A percentile compares a stretch with the other conserved stretches of the same genome.
These are phyloP conservation scores for Phytopythium helicoides DNA, from an alignment of 352 stramenopile genomes.

Conservation along the genomic window DNA sequence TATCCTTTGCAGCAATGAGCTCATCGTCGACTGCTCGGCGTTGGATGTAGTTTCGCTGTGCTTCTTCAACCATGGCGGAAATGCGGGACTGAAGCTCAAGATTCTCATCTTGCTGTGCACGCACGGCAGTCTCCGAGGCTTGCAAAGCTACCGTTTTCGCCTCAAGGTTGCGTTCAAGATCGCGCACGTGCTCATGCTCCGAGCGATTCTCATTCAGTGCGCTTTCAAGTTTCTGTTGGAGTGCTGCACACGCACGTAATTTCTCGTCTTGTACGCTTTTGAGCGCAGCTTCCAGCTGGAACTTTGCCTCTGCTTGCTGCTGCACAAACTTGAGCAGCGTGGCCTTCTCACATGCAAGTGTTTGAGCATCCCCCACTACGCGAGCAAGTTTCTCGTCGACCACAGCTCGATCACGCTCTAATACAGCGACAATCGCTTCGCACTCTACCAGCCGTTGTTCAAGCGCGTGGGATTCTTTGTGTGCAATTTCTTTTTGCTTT, in stretches of 20 bases:
- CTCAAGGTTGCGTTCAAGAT: constrained; percentile 26
- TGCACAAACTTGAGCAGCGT: constrained; percentile 77
- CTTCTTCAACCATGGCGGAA: constrained; percentile 28
- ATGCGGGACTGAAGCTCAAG: constrained; percentile 29
- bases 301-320: constrained; percentile 68
- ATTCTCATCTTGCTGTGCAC: constrained; percentile 34
- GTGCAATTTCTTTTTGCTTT: constrained; percentile 22
- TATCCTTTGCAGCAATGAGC: constrained; percentile 44
- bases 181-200: constrained; percentile 31
- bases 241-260: constrained; percentile 21
- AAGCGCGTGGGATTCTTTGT: constrained; percentile 34
- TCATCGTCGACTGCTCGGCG: constrained; percentile 42
- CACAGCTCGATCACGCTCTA: constrained; percentile 52
- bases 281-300: constrained; percentile 49
- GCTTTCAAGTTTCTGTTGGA: constrained; percentile 31
- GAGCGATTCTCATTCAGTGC: constrained; percentile 44
- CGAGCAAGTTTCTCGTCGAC: constrained; percentile 45
- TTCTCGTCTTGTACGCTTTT: constrained; percentile 51
- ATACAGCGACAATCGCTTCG: constrained; percentile 42
- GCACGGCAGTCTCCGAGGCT: constrained; percentile 14
- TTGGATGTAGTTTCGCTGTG: constrained; percentile 30
- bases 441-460: constrained; percentile 52
- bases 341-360: constrained; percentile 61
- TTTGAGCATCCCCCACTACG: constrained; percentile 44
- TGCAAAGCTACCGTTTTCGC: constrained; percentile 26